Percentiles rank a stretch among this genome's conserved stretches.
phyloP scores from a whole-genome alignment of 495 filamentous ascomycete species.

The Xylaria nigripes region DNA sequence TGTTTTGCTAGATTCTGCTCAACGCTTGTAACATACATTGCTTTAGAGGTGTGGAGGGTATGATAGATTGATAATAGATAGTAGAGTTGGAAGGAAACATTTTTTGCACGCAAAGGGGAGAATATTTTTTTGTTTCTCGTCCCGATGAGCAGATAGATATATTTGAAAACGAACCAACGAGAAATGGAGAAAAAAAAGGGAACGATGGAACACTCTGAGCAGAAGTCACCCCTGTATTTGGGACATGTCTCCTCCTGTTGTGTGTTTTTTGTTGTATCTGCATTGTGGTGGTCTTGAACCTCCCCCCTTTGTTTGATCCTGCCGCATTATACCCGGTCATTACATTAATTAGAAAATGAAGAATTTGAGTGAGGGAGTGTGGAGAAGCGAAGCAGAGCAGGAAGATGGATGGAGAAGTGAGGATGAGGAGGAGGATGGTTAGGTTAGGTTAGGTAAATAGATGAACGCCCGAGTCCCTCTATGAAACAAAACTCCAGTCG shows the following conservation, averaged over 20 bases:
- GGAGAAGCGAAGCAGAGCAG: background rate
- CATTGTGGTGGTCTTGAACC: conserved; percentile 15
- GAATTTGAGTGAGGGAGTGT: background rate
- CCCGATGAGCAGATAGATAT: no score
- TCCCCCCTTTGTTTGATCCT: conserved; percentile 11
- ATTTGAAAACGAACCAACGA: no score
- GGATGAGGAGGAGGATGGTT: background rate
- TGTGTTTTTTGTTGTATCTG: conserved; percentile 24
- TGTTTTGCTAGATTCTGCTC: background rate
- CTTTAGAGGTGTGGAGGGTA: background rate
- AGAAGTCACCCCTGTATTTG: no score
- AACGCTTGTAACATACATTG: conserved; percentile 7
- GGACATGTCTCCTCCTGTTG: no score
- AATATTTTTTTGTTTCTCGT: no score
- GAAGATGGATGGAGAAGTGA: background rate
- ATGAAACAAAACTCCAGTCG: no score
- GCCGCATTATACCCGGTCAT: conserved; percentile 21
- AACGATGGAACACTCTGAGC: no score
- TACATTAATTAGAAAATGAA: conserved; percentile 21
- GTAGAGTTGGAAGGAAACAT: background rate
- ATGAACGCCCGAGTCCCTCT: no score
- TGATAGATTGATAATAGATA: background rate
- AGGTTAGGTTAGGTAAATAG: no score
- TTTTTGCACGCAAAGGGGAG: no score
- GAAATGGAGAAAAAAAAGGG: no score